Percentiles rank a stretch among this genome's conserved stretches.
These are phyloP conservation scores for Crithidia sp. DNA, from an alignment of 208 protist genomes.

Conservation along the genomic window DNA sequence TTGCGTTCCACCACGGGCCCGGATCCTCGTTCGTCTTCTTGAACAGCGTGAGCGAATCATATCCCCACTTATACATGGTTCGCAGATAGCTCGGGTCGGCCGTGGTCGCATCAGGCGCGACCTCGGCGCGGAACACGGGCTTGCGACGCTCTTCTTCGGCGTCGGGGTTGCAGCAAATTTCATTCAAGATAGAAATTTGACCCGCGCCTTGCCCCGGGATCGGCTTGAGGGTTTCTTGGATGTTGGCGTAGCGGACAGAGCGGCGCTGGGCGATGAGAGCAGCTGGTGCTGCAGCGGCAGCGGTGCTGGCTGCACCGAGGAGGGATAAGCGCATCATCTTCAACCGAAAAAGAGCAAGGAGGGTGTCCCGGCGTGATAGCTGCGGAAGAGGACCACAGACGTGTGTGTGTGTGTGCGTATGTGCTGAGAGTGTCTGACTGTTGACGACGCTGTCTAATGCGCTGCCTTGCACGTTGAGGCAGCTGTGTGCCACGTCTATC, in stretches of 20 bases:
- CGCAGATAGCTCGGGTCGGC: conserved; percentile 52
- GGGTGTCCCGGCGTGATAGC: too few relatives aligned
- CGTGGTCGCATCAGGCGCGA: conserved; percentile 37
- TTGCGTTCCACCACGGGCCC: conserved; percentile 90
- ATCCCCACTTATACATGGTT: conserved; percentile 88
- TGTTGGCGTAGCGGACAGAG: conserved; percentile 76
- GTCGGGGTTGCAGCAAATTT: conserved; percentile 88
- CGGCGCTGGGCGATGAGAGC: conserved; percentile 33
- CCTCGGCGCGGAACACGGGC: conserved; percentile 78
- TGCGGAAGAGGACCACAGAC: not conserved
- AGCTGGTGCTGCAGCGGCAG: not conserved
- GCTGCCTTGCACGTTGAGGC: too few relatives aligned
- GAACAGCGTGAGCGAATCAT: conserved; percentile 88
- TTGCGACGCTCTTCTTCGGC: conserved; percentile 85
- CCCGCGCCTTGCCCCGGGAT: conserved; percentile 76
- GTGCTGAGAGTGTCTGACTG: too few relatives aligned
- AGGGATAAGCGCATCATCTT: too few relatives aligned
- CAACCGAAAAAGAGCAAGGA: too few relatives aligned
- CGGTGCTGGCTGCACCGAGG: not conserved
- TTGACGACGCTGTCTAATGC: too few relatives aligned
- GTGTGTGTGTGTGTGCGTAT: too few relatives aligned
- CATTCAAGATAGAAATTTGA: conserved; percentile 86
- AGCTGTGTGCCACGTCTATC: too few relatives aligned
- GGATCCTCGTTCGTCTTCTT: conserved; percentile 88
- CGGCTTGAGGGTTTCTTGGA: conserved; percentile 83